Evolutionary conservation across 352 stramenopile genomes (phyloP).

Genomic region (Achlya hypogyna): DNA sequence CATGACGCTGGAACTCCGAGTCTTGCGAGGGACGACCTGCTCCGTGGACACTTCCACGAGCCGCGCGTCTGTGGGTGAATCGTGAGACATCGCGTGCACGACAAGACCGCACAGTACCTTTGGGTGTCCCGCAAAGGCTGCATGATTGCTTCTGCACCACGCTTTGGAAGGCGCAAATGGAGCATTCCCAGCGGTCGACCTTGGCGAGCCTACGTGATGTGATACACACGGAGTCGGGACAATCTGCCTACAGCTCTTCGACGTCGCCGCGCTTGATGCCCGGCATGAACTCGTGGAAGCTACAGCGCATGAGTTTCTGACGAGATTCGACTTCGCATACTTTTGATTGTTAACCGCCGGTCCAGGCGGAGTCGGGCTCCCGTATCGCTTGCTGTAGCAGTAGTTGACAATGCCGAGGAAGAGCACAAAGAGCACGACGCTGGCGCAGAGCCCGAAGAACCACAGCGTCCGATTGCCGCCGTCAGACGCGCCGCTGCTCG

Average conservation of each 20-base stretch:
- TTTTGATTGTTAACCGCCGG: background rate
- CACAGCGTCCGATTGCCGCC: background rate
- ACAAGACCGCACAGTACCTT: constrained; percentile 2
- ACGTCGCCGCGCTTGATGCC: constrained; percentile 11
- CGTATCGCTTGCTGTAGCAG: background rate
- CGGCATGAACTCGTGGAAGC: constrained; percentile 11
- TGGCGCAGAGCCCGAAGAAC: background rate
- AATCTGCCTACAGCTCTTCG: constrained; percentile 10
- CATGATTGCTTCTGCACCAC: background rate
- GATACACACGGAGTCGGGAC: background rate
- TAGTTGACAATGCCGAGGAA: constrained; percentile 1
- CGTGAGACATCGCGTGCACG: background rate
- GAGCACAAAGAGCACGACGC: background rate
- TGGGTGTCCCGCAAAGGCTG: constrained; percentile 13
- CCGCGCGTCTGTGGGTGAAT: background rate
- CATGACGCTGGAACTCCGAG: background rate
- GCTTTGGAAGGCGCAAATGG: constrained; percentile 11
- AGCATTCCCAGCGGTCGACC: constrained; percentile 12
- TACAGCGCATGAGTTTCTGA: background rate
- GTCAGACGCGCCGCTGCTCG: background rate
- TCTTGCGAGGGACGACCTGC: background rate
- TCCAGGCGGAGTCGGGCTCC: background rate
- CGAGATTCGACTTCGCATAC: background rate
- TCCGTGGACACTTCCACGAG: background rate
- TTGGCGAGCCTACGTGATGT: background rate